Conservation (phyloP, 495 filamentous ascomycete species). For the Aspergillus campestris region DNA sequence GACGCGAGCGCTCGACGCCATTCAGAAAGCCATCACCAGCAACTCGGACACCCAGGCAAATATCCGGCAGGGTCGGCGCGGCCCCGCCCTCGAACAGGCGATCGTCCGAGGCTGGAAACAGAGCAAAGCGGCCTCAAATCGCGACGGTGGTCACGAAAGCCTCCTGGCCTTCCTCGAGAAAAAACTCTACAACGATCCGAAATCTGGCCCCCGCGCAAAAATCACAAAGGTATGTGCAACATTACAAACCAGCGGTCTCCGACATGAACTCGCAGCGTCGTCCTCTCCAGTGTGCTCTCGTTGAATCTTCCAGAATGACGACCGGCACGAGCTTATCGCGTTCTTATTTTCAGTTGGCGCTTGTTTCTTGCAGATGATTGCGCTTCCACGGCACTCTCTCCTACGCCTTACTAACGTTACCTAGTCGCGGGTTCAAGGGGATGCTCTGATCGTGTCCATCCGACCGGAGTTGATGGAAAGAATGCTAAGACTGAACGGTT, state of each 20-base stretch:
- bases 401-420: slow-evolving; percentile 63
- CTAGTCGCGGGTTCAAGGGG: slow-evolving; percentile 64
- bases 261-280: slow-evolving; percentile 41
- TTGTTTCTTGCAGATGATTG: slow-evolving; percentile 37
- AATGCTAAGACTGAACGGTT: slow-evolving; percentile 55
- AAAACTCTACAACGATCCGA: slow-evolving; percentile 51
- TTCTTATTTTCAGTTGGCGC: slow-evolving; percentile 13
- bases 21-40: slow-evolving; percentile 37
- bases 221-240: slow-evolving; percentile 79
- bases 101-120: slow-evolving; percentile 62
- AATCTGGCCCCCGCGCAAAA: slow-evolving; percentile 48
- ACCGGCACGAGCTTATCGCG: slow-evolving; percentile 35
- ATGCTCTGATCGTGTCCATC: slow-evolving; percentile 58
- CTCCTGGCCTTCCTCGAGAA: slow-evolving; percentile 75
- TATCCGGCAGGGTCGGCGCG: slow-evolving; percentile 23
- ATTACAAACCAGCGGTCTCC: slow-evolving; percentile 39
- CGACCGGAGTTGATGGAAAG: slow-evolving; percentile 51
- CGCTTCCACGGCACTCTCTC: slow-evolving; percentile 38
- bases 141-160: slow-evolving; percentile 61
- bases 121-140: slow-evolving; percentile 63
- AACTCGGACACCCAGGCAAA: slow-evolving; percentile 32
- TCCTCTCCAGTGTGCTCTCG: slow-evolving; percentile 47
- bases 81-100: slow-evolving; percentile 28
- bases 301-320: slow-evolving; percentile 48
- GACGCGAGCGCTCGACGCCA: slow-evolving; percentile 20